Percentiles rank a stretch among this genome's conserved stretches.
These are phyloP conservation scores for Picea glauca DNA, from an alignment of 75 land plant genomes.

Conservation along the genomic window DNA sequence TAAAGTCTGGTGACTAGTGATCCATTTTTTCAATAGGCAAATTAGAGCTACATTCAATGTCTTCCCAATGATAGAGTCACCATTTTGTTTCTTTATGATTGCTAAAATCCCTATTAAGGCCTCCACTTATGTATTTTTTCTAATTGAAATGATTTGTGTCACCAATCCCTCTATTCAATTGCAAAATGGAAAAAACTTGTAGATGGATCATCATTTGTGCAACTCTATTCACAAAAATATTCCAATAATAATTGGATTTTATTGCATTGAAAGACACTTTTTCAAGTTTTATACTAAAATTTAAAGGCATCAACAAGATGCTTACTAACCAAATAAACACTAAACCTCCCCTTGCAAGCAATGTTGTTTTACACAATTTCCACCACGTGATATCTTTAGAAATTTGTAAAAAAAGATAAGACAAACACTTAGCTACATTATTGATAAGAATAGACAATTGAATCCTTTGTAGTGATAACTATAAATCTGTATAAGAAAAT, in stretches of 20 bases:
- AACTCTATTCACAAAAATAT: background rate
- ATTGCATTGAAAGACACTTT: background rate
- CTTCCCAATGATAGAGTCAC: background rate
- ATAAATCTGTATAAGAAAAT: too few relatives aligned
- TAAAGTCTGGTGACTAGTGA: background rate
- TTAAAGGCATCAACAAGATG: slow-evolving; percentile 1
- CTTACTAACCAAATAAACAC: too few relatives aligned
- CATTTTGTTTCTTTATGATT: background rate
- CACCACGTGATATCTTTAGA: too few relatives aligned
- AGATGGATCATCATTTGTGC: too few relatives aligned
- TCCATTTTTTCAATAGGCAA: too few relatives aligned
- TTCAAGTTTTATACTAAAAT: background rate
- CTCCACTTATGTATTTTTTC: background rate
- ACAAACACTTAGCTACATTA: too few relatives aligned
- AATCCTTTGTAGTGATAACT: too few relatives aligned
- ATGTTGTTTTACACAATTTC: too few relatives aligned
- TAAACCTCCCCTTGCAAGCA: too few relatives aligned
- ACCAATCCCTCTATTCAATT: background rate
- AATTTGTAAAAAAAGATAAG: too few relatives aligned
- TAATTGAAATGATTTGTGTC: background rate
- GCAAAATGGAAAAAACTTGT: background rate
- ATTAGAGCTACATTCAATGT: background rate
- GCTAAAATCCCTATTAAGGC: background rate
- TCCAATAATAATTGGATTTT: background rate
- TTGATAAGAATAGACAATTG: too few relatives aligned